Percentiles rank a stretch among this genome's conserved stretches.
phyloP scores from a whole-genome alignment of 2,329 filamentous ascomycete species.

The Alternaria hordeiaustralica region DNA sequence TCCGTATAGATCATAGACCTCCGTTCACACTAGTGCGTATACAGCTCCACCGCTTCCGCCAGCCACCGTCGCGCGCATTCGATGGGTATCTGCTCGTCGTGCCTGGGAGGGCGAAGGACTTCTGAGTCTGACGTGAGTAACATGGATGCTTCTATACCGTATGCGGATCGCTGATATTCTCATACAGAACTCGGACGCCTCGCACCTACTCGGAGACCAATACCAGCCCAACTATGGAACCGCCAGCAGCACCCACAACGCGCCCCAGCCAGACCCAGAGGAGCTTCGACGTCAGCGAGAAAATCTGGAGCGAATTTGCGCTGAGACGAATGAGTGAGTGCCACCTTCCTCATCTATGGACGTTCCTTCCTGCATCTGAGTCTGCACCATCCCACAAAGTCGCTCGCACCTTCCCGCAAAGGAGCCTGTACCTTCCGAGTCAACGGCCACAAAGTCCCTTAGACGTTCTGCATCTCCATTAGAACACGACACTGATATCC shows the following conservation, averaged over 20 bases:
- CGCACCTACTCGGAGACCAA: slow-evolving; percentile 55
- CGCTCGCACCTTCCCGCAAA: not conserved
- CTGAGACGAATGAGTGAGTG: slow-evolving; percentile 56
- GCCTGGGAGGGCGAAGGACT: slow-evolving; percentile 54
- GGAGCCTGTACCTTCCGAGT: not conserved
- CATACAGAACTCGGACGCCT: slow-evolving; percentile 52
- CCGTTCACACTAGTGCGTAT: not conserved
- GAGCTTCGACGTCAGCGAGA: slow-evolving; percentile 57
- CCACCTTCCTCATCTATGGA: not conserved
- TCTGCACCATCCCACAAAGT: not conserved
- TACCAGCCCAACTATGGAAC: slow-evolving; percentile 56
- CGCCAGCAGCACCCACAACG: slow-evolving; percentile 43
- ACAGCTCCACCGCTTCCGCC: not conserved
- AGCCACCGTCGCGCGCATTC: slow-evolving; percentile 28
- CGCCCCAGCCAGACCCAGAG: slow-evolving; percentile 55
- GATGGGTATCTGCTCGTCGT: slow-evolving; percentile 59
- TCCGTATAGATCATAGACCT: not conserved
- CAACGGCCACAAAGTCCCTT: not conserved
- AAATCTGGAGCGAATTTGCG: slow-evolving; percentile 57
- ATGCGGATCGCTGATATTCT: too few species aligned
- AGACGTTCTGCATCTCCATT: not conserved
- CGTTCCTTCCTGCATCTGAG: not conserved
- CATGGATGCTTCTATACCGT: too few species aligned
- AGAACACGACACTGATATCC: slow-evolving; percentile 28
- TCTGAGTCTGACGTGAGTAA: slow-evolving; percentile 43